Conservation (phyloP, 176 grass and related monocot species). For the Oryza glaberrima region DNA sequence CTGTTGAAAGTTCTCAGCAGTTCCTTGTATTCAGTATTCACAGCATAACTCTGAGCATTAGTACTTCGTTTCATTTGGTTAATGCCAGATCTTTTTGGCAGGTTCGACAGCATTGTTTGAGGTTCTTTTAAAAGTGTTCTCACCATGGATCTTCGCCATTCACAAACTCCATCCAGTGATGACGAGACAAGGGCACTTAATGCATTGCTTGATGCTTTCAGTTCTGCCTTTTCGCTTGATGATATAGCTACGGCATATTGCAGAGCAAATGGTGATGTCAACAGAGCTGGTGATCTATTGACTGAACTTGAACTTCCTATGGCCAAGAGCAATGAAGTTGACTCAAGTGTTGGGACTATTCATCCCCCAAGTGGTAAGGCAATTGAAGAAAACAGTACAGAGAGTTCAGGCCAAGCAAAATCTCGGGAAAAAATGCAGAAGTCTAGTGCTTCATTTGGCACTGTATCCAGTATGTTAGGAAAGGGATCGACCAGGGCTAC, state of each 20-base stretch:
- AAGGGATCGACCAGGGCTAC: conserved; percentile 52
- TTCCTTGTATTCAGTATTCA: conserved; percentile 11
- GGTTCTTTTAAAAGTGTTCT: conserved; percentile 15
- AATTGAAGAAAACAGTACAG: conserved; percentile 34
- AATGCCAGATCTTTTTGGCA: conserved; percentile 36
- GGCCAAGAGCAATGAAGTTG: conserved; percentile 44
- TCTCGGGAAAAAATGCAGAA: conserved; percentile 57
- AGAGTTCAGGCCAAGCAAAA: conserved; percentile 36
- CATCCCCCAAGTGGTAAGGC: conserved; percentile 34
- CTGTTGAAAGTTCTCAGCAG: conserved; percentile 17
- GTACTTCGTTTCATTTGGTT: neutral
- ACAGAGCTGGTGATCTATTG: conserved; percentile 76
- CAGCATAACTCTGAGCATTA: neutral
- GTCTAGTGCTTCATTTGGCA: conserved; percentile 73
- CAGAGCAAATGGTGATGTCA: conserved; percentile 69
- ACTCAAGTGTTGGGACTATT: conserved; percentile 37
- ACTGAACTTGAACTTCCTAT: conserved; percentile 54
- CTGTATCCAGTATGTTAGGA: conserved; percentile 70
- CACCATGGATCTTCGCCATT: conserved; percentile 50
- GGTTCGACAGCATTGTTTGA: conserved; percentile 27
- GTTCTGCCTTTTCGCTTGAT: conserved; percentile 69
- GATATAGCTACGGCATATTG: conserved; percentile 85
- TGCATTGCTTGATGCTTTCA: conserved; percentile 78
- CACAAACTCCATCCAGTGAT: conserved; percentile 50
- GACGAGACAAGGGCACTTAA: conserved; percentile 60